phyloP scores from a whole-genome alignment of 495 filamentous ascomycete genomes.

The Xylaria cubensis region DNA sequence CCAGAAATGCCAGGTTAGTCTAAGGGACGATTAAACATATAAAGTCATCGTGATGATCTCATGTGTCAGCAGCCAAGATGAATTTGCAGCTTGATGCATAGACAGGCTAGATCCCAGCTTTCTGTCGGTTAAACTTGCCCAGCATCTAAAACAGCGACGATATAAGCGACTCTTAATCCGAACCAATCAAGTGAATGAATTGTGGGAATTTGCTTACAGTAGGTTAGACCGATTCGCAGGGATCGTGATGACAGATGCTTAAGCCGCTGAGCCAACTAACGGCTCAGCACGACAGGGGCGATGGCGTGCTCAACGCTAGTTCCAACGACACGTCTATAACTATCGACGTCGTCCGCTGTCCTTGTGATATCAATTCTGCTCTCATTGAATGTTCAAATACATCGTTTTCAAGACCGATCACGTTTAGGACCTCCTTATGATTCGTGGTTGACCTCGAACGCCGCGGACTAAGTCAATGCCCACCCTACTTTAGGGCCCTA shows the following conservation, averaged over 20 bases:
- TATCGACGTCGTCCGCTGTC: neutral
- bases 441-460: neutral
- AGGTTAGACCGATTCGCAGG: neutral
- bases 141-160: neutral
- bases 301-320: constrained; percentile 29
- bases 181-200: neutral
- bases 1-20: neutral
- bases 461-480: neutral
- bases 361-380: neutral
- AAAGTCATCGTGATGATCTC: neutral
- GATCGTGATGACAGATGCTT: too few relatives aligned
- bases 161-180: neutral
- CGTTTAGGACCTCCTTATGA: neutral
- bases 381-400: neutral
- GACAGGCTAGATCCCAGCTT: neutral
- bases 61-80: neutral
- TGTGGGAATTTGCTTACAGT: neutral
- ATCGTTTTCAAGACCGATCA: neutral
- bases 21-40: neutral
- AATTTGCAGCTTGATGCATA: neutral
- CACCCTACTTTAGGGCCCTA: neutral
- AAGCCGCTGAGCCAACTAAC: neutral
- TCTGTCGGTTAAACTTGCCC: neutral
- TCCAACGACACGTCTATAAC: constrained; percentile 13
- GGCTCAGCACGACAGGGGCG: constrained; percentile 19